Percentiles rank a stretch among this genome's conserved stretches.
Evolutionary conservation across 1,284 basidiomycete species (phyloP).

Genomic region (Cerioporus squamosus): DNA sequence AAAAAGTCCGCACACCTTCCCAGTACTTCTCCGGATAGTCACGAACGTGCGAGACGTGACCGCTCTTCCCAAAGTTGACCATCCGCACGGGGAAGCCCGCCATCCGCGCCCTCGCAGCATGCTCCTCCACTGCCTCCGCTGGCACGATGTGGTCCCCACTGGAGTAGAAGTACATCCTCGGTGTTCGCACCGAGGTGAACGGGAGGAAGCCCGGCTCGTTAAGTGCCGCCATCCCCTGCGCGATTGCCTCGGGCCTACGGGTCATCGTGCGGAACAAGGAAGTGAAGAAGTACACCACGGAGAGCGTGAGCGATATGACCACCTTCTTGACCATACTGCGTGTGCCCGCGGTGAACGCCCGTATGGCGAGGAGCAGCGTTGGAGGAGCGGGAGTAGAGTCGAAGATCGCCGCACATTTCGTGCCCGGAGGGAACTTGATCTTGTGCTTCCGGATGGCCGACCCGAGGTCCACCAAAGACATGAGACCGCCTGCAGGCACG

Average conservation of each 20-base stretch:
- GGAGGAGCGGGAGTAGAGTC: conserved; percentile 10
- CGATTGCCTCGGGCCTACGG: conserved; percentile 20
- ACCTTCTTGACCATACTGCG: conserved; percentile 35
- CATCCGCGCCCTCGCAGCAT: conserved; percentile 41
- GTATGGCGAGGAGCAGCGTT: conserved; percentile 16
- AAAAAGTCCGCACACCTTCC: conserved; percentile 43
- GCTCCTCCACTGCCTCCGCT: conserved; percentile 44
- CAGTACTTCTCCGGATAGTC: conserved; percentile 54
- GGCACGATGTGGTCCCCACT: conserved; percentile 51
- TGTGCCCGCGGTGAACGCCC: conserved; percentile 47
- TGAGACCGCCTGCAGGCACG: conserved; percentile 3
- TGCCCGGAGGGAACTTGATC: neutral
- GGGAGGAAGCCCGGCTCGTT: conserved; percentile 44
- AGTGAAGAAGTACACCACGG: conserved; percentile 26
- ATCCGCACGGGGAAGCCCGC: conserved; percentile 42
- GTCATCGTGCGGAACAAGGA: conserved; percentile 19
- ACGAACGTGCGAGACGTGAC: conserved; percentile 61
- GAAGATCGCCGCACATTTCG: conserved; percentile 14
- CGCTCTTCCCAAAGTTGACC: conserved; percentile 50
- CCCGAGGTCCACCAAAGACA: conserved; percentile 7
- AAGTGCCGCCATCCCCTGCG: conserved; percentile 36
- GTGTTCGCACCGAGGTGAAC: conserved; percentile 47
- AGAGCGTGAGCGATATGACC: conserved; percentile 29
- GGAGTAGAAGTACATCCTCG: conserved; percentile 60
- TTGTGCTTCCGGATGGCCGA: neutral